phyloP scores from a whole-genome alignment of 208 protist species.

The Acanthamoeba triangularis region DNA sequence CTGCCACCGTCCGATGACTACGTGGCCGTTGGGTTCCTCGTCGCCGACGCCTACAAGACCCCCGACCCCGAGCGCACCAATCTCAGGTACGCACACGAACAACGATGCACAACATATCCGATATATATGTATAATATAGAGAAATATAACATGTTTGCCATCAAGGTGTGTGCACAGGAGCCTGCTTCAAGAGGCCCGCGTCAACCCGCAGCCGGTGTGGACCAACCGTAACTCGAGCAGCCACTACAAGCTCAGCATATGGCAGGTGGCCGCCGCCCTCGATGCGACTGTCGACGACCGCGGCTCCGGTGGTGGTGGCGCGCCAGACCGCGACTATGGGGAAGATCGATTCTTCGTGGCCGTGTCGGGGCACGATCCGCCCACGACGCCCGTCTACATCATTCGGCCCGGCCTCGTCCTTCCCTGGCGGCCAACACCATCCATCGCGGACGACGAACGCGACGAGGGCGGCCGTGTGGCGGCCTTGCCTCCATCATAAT shows the following conservation, averaged over 20 bases:
- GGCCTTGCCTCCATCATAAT: too few species aligned
- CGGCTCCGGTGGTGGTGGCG: neutral
- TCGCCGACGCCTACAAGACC: neutral
- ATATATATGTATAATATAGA: too few species aligned
- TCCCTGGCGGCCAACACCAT: neutral
- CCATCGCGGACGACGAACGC: neutral
- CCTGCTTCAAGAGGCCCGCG: neutral
- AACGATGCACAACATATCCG: too few species aligned
- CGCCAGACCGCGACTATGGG: neutral
- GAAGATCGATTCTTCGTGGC: slow-evolving; percentile 23
- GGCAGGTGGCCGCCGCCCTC: neutral
- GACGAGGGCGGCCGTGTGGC: neutral
- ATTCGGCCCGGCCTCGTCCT: neutral
- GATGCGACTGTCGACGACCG: neutral
- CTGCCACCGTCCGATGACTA: slow-evolving; percentile 54
- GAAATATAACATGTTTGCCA: neutral
- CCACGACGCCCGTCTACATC: slow-evolving; percentile 18
- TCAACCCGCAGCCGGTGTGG: slow-evolving; percentile 41
- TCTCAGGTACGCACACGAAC: neutral
- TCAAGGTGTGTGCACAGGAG: slow-evolving; percentile 13
- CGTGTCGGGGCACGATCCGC: neutral
- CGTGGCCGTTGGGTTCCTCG: neutral
- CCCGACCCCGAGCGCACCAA: neutral
- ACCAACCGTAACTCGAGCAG: slow-evolving; percentile 10
- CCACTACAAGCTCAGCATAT: slow-evolving; percentile 43